These are phyloP conservation scores for Knufia petricola DNA, from an alignment of 2,329 filamentous ascomycete genomes.

Conservation along the genomic window DNA sequence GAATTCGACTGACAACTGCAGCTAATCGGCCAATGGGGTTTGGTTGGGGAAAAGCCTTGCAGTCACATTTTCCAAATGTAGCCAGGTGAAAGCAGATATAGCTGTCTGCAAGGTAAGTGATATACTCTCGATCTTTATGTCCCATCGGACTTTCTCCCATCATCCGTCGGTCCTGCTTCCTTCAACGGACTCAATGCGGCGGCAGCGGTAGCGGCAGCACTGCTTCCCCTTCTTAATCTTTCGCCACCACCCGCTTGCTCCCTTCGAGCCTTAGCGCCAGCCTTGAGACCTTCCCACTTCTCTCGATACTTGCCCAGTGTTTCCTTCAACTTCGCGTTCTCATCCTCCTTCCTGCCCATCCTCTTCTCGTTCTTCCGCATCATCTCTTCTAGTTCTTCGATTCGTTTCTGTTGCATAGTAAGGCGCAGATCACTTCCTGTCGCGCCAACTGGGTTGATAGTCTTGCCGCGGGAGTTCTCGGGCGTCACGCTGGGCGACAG, in stretches of 20 bases:
- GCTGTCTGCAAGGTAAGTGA: no score
- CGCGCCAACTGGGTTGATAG: neutral
- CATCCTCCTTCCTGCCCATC: conserved; percentile 52
- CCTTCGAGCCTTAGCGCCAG: conserved; percentile 45
- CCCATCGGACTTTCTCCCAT: neutral
- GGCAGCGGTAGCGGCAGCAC: neutral
- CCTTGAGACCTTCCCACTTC: conserved; percentile 60
- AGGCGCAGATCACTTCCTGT: conserved; percentile 20
- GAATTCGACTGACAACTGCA: no score
- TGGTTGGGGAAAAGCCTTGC: no score
- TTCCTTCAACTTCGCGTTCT: conserved; percentile 50
- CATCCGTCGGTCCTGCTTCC: neutral
- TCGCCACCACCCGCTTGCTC: conserved; percentile 18
- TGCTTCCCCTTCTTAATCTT: neutral
- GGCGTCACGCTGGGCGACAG: conserved; percentile 23
- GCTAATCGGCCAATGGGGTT: no score
- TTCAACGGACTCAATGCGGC: neutral
- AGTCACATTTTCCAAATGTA: no score
- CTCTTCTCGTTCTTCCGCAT: conserved; percentile 49
- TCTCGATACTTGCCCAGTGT: conserved; percentile 50
- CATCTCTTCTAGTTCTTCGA: conserved; percentile 60
- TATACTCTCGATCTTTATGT: no score
- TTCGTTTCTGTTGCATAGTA: conserved; percentile 32
- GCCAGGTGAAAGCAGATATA: no score
- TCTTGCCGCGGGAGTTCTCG: conserved; percentile 23